Percentiles rank a stretch among this genome's conserved stretches.
Evolutionary conservation across 805 yeast species (phyloP).

Genomic region (Metschnikowia anglica): DNA sequence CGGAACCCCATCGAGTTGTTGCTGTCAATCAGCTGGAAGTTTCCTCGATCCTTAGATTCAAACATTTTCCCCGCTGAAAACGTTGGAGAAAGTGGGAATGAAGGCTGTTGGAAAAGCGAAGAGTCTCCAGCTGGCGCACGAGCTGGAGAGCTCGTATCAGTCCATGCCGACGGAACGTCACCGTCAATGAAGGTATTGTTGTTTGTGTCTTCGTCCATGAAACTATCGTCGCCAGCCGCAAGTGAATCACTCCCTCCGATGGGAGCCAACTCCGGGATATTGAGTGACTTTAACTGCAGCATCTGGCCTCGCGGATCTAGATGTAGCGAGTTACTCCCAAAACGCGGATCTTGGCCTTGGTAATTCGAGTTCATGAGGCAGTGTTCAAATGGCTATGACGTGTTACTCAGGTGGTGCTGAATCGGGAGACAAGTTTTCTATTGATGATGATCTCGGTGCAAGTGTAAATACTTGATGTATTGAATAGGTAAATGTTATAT

Average conservation of each 20-base stretch:
- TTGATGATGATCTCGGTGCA: neutral
- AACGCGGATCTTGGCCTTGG: conserved; percentile 1
- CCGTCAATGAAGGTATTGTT: conserved; percentile 17
- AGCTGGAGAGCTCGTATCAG: conserved; percentile 9
- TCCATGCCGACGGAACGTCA: conserved; percentile 11
- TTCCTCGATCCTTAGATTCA: conserved; percentile 21
- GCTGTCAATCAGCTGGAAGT: conserved; percentile 41
- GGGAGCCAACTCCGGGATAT: conserved; percentile 9
- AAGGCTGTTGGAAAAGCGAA: conserved; percentile 12
- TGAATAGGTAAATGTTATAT: no score
- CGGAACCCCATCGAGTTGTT: conserved; percentile 30
- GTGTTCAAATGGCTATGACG: no score
- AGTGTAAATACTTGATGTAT: no score
- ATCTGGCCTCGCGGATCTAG: conserved; percentile 7
- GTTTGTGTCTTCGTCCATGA: conserved; percentile 42
- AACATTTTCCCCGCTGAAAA: conserved; percentile 21
- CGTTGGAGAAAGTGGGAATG: conserved; percentile 28
- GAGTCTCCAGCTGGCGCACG: conserved; percentile 13
- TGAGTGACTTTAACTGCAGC: conserved; percentile 6
- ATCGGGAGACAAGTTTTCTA: neutral
- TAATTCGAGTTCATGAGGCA: conserved; percentile 3
- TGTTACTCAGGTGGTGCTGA: no score
- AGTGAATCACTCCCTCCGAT: neutral
- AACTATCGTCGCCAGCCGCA: conserved; percentile 26
- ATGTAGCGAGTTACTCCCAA: conserved; percentile 7